Evolutionary conservation across 306 rosid genomes (phyloP), one percentile per base, ranked within the genome.

Genomic region (Hippophae tibetana): DNA sequence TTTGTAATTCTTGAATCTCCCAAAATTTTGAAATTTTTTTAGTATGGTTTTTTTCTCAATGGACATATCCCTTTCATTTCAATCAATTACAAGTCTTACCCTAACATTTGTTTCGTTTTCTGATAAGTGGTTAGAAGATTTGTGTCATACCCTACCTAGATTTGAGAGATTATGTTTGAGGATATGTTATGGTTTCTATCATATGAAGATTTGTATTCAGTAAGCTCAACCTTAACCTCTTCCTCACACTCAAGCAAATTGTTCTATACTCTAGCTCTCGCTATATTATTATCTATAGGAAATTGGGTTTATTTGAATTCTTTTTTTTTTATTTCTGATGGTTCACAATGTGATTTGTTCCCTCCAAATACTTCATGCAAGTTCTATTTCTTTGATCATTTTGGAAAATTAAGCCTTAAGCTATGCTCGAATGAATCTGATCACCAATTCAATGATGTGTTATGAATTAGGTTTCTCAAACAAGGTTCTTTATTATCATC

Each of bases 401-500:
- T 18, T 0, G 23, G 1, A 18, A 18, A 18, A 18, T 18, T 63
- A 42, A 83, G 72, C 69, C 65, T 86, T 62, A 65, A 64, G 58
- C 56, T 45, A 7, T 51, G 64, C 42, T 75, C 55, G 62, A 81
- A 75, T 56, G 71, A 69, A 65, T 74, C 72, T 14, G 60, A 78
- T 50, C 67, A 61, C 65, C 76, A 87, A 75, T 92, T 87, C 82
- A 78, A 79, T 25, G 98, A 87, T n/a, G 86, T 87, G 2, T 83
- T 92, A 65, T 89, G 89, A 52, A 84, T 95, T 54, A 82, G 95
- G 70, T 92, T 92, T 78, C 81, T 92, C 61, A 81, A 96, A 77
- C 93, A 92, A 77, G 93, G 96, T 87, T 57, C 61, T 14, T 9
- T 1, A 26, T 68, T 55, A 13, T 56, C 42, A 2, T 58, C 60